These are phyloP conservation scores for Colletotrichum sp. DNA, from an alignment of 2,329 filamentous ascomycete species.

Conservation along the genomic window DNA sequence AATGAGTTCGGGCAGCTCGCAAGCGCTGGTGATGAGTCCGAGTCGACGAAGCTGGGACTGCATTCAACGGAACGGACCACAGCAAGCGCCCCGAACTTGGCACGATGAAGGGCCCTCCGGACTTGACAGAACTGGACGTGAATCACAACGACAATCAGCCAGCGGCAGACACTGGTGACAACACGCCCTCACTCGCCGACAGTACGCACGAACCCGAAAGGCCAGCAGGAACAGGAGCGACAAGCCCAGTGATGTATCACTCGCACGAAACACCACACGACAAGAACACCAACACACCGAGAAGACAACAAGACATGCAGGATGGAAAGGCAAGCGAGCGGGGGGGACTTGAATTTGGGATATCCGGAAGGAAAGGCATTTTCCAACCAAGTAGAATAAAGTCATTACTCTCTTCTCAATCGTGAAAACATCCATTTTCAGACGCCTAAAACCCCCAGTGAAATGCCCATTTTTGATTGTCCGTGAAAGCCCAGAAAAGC, in stretches of 20 bases:
- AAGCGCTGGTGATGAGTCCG: not conserved
- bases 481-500: not conserved
- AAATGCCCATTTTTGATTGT: not conserved
- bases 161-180: not conserved
- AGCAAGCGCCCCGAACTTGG: not conserved
- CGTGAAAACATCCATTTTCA: conserved; percentile 5
- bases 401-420: not conserved
- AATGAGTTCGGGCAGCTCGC: not conserved
- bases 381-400: not conserved
- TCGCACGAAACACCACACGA: not conserved
- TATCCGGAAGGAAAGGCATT: not conserved
- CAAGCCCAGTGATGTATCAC: too few relatives aligned
- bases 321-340: not conserved
- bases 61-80: not conserved
- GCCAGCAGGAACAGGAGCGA: too few relatives aligned
- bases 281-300: not conserved
- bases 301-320: not conserved
- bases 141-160: not conserved
- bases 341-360: not conserved
- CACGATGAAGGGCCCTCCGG: not conserved
- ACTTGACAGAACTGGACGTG: not conserved
- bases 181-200: not conserved
- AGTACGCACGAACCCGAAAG: not conserved
- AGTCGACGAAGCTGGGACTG: not conserved
- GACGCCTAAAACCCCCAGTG: conserved; percentile 10